Evolutionary conservation across 2,329 filamentous ascomycete species (phyloP).

Genomic region (Ceratocystiopsis sp.): DNA sequence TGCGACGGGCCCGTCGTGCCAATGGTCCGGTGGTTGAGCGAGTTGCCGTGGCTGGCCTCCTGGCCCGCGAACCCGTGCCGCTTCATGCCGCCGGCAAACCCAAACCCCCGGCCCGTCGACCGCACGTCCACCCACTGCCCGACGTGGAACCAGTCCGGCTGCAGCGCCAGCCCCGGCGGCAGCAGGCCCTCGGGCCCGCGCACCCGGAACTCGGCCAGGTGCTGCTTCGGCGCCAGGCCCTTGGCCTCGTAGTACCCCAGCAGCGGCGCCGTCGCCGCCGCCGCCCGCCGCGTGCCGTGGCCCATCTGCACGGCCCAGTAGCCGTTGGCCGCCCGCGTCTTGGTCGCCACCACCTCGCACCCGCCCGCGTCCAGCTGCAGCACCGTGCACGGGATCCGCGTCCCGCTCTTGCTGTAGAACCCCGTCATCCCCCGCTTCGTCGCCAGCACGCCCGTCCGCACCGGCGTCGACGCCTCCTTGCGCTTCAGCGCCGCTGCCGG

Average conservation of each 20-base stretch:
- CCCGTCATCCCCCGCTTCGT: slow-evolving; percentile 95
- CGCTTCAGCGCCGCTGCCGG: slow-evolving; percentile 44
- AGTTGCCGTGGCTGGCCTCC: slow-evolving; percentile 86
- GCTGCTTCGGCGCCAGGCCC: slow-evolving; percentile 66
- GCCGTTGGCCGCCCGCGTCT: slow-evolving; percentile 63
- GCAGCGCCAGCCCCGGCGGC: slow-evolving; percentile 56
- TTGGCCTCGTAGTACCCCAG: slow-evolving; percentile 77
- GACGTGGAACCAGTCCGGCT: slow-evolving; percentile 78
- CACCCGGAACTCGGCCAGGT: slow-evolving; percentile 78
- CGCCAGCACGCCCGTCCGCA: slow-evolving; percentile 67
- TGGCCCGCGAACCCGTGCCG: slow-evolving; percentile 79
- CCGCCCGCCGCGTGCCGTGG: slow-evolving; percentile 52
- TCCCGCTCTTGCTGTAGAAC: slow-evolving; percentile 64
- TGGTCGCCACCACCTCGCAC: slow-evolving; percentile 64
- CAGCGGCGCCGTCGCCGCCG: slow-evolving; percentile 65
- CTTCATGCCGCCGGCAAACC: slow-evolving; percentile 98
- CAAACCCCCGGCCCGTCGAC: slow-evolving; percentile 68
- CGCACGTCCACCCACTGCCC: slow-evolving; percentile 84
- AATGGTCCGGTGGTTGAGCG: slow-evolving; percentile 80
- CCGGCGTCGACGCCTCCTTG: slow-evolving; percentile 38
- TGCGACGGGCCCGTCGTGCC: slow-evolving; percentile 82
- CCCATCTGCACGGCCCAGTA: slow-evolving; percentile 94
- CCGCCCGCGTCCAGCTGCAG: slow-evolving; percentile 75
- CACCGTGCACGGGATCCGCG: slow-evolving; percentile 73
- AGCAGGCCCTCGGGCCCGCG: slow-evolving; percentile 55